Base-by-base conservation (phyloP, 208 protist genomes). In the Leptomonas seymouri region DNA sequence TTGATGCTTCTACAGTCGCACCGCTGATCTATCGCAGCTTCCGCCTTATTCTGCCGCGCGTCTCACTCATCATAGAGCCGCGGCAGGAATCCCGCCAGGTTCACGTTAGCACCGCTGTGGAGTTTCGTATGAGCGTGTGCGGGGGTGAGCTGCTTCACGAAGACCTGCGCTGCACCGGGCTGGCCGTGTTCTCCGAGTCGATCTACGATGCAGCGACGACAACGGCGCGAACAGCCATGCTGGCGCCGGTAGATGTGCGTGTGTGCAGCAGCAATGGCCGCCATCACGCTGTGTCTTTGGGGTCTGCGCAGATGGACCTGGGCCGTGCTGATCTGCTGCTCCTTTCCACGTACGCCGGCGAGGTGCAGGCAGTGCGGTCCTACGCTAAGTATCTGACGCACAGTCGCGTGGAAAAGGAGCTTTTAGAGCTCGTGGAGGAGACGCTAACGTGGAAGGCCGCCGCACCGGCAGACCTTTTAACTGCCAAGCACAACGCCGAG, bases 261-360 rank as follows among this genome's bases (percentile, higher is more conserved):
- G 54, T 85, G 45, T 58, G 56, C 59, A 77, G 70, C 58, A 67
- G 21, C 55, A 77, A 76, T 23, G 76, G 83, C 25, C 68, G 54
- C 11, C 83, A 88, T 51, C 78, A 80, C 68, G 75, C 76, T 41
- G 54, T 81, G n/a, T 76, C 78, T 27, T 39, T 78, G 6, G 69
- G 62, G 4, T 7, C 76, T 12, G 48, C 82, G 54, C 68, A 74
- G 28, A 70, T 84, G 7, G 84, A 89, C 60, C 41, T 86, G 23
- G 78, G 74, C 23, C 62, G 76, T 30, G 65, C 50, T 18, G 84
- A 89, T 27, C 34, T 89, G 20, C 41, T 80, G 28, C 65, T 80
- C 28, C 64, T 84, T 20, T 74, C 65, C 36, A 74, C 69, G 1
- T 55, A 83, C 57, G 71, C 57, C 15, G 55, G 61, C 41, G 78